Evolutionary conservation across 257 asterid genomes (phyloP), one percentile per base, ranked within the genome.

Genomic region (Cynanchum wilfordii): DNA sequence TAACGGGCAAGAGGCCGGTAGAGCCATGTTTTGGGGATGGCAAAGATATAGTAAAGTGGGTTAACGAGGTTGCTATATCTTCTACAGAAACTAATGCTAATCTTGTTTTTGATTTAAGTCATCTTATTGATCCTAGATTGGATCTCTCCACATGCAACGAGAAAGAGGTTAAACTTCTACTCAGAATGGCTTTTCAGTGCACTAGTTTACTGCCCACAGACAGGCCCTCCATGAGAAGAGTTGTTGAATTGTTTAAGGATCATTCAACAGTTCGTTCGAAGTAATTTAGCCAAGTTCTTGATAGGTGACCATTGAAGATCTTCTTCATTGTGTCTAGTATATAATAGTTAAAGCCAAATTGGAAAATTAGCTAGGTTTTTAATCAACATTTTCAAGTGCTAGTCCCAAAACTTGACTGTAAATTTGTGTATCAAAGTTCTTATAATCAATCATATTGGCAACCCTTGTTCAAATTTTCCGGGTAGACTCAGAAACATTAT

Each of bases 151-250:
- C 79, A 13, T 56, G 82, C 29, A 79, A 86, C 3, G 76, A 79
- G 56, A 73, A 79, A 20, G 87, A 87, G 80, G 85, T 87, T 71
- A 83, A 74, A 80, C 81, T 64, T 77, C 81, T 87, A 30, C 54
- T 91, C 66, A 81, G 86, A 20, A 88, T 91, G 73, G 92, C 94
- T 54, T 73, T 86, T 62, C 82, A 77, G 20, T 91, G 97, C 76
- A 86, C 86, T 33, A 83, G 90, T 11, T 84, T 83, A 55, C 78
- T 81, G 75, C 96, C 97, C 8, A 60, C 76, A 51, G 80, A 81
- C 79, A 83, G 97, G 75, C 97, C 97, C 9, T 86, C 97, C 78
- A 89, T 91, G 97, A 85, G 92, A 85, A 87, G 84, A 80, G 94
- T 89, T 27, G 87, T 86, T 27, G 96, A 91, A 76, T 49, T 87